Evolutionary conservation across 2,329 filamentous ascomycete species (phyloP), one percentile per base, ranked within the genome.

Genomic region (Nothophaeocryptopus gaeumannii): DNA sequence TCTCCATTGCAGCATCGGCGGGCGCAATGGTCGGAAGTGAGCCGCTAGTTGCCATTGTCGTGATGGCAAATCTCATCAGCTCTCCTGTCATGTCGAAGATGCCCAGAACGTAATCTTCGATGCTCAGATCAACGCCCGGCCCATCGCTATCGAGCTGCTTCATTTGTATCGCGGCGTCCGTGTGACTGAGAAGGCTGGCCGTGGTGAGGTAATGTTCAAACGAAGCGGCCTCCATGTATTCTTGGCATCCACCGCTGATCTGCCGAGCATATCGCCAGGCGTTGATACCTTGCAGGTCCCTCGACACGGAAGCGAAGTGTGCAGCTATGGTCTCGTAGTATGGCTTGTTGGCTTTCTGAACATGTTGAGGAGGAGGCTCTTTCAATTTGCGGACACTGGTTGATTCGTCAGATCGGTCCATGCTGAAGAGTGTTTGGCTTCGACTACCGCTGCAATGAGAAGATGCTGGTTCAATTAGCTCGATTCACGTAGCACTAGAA

Each of bases 21-120:
- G 30, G 20, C 15, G 39, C 34, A 15, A 49, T 35, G 20, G 74
- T 76, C 77, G 75, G 73, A 15, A 79, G 67, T 36, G 72, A 72
- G 11, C 86, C 86, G 7, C 76, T 84, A 5, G 90, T 86, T 1
- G 90, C 90, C 67, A 95, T 87, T 20, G 84, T 83, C 5, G 91
- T 91, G 43, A 96, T 93, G 0, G 89, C 90, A 70, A 96, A 97
- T 29, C 91, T 82, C 93, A 99, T 99, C 75, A 97, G 78, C 74
- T 99, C 93, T 34, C 93, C 93, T 1, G 91, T 91, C 60, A 97
- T 80, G 69, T 99, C 93, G 64, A 96, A 96, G 2, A 99, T 72
- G 8, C 92, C 93, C 55, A 93, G 85, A 50, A 96, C 73, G 67
- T 96, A 97, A 70, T 99, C 93, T 47, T 92, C 83, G 20, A 84